Evolutionary conservation across 2,329 filamentous ascomycete species (phyloP), one percentile per base, ranked within the genome.

Genomic region (Phaeoacremonium minimum): DNA sequence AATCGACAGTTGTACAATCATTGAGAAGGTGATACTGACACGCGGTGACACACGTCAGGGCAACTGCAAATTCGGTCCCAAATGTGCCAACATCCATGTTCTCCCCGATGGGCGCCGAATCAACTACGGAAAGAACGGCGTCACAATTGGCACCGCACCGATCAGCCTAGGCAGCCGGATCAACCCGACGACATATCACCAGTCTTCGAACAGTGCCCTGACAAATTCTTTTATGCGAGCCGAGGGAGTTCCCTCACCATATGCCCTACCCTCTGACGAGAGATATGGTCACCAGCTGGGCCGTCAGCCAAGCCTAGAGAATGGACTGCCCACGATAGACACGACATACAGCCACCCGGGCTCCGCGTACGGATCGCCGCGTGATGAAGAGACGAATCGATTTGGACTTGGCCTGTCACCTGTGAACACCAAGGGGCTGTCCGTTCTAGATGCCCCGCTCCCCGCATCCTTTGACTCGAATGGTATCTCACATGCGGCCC

Each of bases 61-160:
- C 49, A 96, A 96, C 65, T 98, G 93, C 80, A 97, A 97, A 63
- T 98, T 97, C 60, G 93, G 93, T 44, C 86, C 88, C 46, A 97
- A 97, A 66, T 98, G 93, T 71, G 91, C 91, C 55, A 87, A 97
- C 56, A 87, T 94, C 47, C 93, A 98, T 63, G 85, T 97, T 53
- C 82, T 96, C 33, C 89, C 90, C 49, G 90, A 97, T 62, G 93
- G 93, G 42, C 83, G 88, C 52, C 80, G 91, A 57, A 87, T 97
- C 57, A 96, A 96, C 63, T 83, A 83, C 51, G 73, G 77, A 51
- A 81, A 80, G 57, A 78, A 78, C 53, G 77, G 77, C 67, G 85
- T 73, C 69, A 85, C 71, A 42, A 79, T 77, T 61, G 80, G 67
- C 55, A 71, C 58, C 59, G 63, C 69, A 36, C 67, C 72, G 35